phyloP scores from a whole-genome alignment of 495 filamentous ascomycete species.

The Neurospora tetraspora region DNA sequence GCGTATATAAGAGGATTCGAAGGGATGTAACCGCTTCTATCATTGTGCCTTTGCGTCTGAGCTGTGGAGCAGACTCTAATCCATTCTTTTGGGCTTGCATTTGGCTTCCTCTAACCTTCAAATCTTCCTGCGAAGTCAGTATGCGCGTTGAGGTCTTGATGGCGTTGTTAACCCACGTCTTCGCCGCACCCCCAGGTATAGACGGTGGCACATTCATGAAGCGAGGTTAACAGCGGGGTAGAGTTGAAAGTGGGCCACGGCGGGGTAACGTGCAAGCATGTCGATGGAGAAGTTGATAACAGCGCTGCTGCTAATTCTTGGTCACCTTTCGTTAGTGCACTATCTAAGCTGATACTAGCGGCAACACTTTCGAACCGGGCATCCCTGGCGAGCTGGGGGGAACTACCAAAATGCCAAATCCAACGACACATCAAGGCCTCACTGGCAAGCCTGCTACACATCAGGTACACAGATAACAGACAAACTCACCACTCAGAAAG shows the following conservation, averaged over 20 bases:
- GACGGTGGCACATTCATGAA: neutral
- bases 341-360: neutral
- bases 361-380: neutral
- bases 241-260: neutral
- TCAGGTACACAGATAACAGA: neutral
- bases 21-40: neutral
- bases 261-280: neutral
- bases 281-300: neutral
- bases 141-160: neutral
- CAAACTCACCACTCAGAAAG: neutral
- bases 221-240: neutral
- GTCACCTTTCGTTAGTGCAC: neutral
- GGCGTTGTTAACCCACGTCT: neutral
- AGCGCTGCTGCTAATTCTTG: rapidly evolving
- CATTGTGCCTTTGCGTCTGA: neutral
- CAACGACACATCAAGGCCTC: neutral
- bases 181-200: neutral
- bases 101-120: neutral
- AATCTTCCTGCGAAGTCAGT: neutral
- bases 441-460: neutral
- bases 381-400: neutral
- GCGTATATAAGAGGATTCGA: neutral
- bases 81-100: neutral
- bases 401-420: neutral
- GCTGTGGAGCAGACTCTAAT: neutral